These are phyloP conservation scores for Alternaria postmessia DNA, from an alignment of 2,329 filamentous ascomycete species.

Conservation along the genomic window DNA sequence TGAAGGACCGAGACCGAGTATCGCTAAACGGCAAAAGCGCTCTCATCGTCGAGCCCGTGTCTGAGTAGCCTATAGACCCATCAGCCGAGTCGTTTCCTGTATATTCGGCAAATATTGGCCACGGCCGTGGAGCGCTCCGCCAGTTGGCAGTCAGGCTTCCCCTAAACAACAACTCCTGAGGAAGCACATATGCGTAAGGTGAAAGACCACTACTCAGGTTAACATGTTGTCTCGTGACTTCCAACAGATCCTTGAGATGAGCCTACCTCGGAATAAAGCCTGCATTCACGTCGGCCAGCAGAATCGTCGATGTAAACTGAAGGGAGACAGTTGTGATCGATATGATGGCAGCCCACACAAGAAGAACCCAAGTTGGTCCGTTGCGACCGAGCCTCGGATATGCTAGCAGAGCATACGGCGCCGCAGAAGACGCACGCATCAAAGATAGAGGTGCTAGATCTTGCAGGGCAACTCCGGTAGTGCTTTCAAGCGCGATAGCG, in stretches of 20 bases:
- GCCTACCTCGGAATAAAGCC: neutral
- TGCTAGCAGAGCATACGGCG: neutral
- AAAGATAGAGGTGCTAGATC: neutral
- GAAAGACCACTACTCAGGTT: neutral
- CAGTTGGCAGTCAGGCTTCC: neutral
- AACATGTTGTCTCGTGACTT: neutral
- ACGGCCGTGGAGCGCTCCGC: neutral
- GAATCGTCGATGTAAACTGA: neutral
- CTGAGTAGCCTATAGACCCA: neutral
- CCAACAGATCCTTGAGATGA: rapidly evolving
- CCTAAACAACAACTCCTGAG: neutral
- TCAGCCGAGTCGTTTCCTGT: neutral
- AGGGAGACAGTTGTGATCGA: neutral
- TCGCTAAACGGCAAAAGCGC: neutral
- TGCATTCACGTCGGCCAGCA: neutral
- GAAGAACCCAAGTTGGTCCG: neutral
- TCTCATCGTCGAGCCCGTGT: neutral
- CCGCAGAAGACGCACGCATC: neutral
- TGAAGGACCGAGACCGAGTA: neutral
- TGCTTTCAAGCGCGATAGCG: neutral
- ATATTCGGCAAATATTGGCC: neutral
- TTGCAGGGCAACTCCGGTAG: neutral
- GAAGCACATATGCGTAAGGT: neutral
- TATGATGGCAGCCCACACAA: neutral
- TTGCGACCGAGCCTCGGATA: neutral